These are phyloP conservation scores for Geum urbanum DNA, from an alignment of 306 rosid genomes.

Conservation along the genomic window DNA sequence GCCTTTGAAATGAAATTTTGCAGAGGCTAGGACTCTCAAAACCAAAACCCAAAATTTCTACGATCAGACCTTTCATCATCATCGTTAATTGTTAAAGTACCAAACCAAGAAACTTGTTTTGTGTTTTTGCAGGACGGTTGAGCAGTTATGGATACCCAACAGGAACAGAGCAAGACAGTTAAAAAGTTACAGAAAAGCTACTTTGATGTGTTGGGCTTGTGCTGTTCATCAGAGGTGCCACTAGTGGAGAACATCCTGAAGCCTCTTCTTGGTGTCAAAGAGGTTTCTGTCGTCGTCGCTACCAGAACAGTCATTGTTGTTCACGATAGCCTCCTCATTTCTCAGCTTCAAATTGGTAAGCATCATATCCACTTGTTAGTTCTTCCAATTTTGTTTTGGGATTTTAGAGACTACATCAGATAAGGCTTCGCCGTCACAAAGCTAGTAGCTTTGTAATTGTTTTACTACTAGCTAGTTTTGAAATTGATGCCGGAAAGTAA, in stretches of 20 bases:
- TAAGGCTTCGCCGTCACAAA: not conserved
- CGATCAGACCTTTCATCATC: not conserved
- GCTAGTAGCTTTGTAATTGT: too few species aligned
- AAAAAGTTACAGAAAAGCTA: conserved; percentile 64
- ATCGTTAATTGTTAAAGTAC: not conserved
- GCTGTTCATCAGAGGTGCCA: conserved; percentile 86
- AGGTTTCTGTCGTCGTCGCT: conserved; percentile 64
- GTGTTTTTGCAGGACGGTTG: conserved; percentile 4
- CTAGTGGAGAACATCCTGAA: conserved; percentile 61
- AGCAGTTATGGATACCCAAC: conserved; percentile 29
- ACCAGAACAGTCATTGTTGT: conserved; percentile 82
- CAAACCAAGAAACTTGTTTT: not conserved
- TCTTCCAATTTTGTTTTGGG: not conserved
- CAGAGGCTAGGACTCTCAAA: not conserved
- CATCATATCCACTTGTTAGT: not conserved
- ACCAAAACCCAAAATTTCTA: not conserved
- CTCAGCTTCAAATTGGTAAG: conserved; percentile 82
- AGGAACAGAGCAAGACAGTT: conserved; percentile 15
- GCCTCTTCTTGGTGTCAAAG: conserved; percentile 61
- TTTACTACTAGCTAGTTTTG: too few species aligned
- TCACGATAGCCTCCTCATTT: conserved; percentile 59
- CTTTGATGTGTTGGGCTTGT: conserved; percentile 81
- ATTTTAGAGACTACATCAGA: not conserved
- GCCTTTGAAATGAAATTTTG: not conserved
- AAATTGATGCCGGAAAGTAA: not conserved